phyloP scores from a whole-genome alignment of 2,329 filamentous ascomycete species.

The Aureobasidium uvarum region DNA sequence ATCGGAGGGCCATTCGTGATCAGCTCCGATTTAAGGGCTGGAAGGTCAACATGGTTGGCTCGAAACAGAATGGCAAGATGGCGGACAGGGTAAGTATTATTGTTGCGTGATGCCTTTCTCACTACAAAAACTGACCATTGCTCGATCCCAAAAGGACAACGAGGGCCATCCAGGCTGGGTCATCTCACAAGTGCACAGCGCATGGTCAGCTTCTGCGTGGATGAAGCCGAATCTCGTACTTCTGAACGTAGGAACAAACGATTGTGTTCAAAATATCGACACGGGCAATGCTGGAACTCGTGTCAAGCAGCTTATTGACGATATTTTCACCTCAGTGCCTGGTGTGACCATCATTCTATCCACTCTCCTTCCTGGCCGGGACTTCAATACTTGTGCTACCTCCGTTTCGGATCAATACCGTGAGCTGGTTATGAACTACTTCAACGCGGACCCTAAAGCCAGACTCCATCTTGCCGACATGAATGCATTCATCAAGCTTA shows the following conservation, averaged over 20 bases:
- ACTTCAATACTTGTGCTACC: background rate
- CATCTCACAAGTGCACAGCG: background rate
- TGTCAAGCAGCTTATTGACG: background rate
- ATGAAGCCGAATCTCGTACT: background rate
- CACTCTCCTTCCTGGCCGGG: background rate
- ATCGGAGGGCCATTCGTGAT: background rate
- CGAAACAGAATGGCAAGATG: background rate
- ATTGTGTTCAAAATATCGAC: background rate
- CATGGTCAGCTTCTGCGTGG: background rate
- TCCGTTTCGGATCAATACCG: background rate
- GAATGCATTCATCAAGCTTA: background rate
- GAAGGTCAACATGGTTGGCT: background rate
- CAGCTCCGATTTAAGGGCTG: background rate
- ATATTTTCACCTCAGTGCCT: background rate
- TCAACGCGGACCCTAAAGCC: background rate
- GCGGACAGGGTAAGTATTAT: background rate
- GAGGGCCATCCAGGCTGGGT: background rate
- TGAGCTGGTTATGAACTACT: background rate
- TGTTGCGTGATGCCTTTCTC: background rate
- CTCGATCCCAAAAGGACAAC: background rate
- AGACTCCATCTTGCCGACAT: background rate
- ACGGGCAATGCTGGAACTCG: background rate
- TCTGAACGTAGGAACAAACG: background rate
- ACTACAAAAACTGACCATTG: background rate
- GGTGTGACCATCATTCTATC: background rate